Conservation (phyloP, 2,329 filamentous ascomycete species). For the Cladophialophora immunda region DNA sequence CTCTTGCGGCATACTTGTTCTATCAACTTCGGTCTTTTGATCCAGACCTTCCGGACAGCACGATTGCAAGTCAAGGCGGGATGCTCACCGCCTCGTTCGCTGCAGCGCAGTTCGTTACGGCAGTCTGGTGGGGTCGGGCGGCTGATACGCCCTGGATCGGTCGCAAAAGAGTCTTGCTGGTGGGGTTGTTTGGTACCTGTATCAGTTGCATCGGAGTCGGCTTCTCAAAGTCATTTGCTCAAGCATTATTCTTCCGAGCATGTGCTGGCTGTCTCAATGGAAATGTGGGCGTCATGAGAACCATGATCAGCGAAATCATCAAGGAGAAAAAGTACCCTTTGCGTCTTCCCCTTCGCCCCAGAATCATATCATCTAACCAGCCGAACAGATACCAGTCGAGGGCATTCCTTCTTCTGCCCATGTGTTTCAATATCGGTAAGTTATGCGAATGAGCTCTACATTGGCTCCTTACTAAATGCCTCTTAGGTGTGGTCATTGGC, state of each 20-base stretch:
- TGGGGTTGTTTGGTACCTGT: constrained; percentile 76
- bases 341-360: constrained; percentile 49
- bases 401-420: constrained; percentile 68
- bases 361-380: constrained; percentile 49
- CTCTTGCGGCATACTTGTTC: constrained; percentile 81
- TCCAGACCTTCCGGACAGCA: constrained; percentile 63
- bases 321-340: constrained; percentile 68
- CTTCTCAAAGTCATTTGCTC: constrained; percentile 69
- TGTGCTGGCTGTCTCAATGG: constrained; percentile 75
- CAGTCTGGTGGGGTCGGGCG: constrained; percentile 81
- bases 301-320: constrained; percentile 77
- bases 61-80: constrained; percentile 79
- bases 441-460: background rate
- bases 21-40: constrained; percentile 87
- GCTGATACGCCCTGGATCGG: constrained; percentile 72
- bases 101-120: constrained; percentile 81
- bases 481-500: constrained; percentile 51
- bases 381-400: constrained; percentile 54
- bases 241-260: constrained; percentile 71
- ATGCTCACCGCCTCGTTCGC: constrained; percentile 82
- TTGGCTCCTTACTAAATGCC: background rate
- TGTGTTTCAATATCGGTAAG: constrained; percentile 73
- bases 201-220: constrained; percentile 74
- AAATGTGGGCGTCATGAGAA: constrained; percentile 77
- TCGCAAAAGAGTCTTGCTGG: constrained; percentile 78